Percentiles rank a stretch among this genome's conserved stretches.
Evolutionary conservation across 306 rosid species (phyloP).

Genomic region (Sicyos baderoa): DNA sequence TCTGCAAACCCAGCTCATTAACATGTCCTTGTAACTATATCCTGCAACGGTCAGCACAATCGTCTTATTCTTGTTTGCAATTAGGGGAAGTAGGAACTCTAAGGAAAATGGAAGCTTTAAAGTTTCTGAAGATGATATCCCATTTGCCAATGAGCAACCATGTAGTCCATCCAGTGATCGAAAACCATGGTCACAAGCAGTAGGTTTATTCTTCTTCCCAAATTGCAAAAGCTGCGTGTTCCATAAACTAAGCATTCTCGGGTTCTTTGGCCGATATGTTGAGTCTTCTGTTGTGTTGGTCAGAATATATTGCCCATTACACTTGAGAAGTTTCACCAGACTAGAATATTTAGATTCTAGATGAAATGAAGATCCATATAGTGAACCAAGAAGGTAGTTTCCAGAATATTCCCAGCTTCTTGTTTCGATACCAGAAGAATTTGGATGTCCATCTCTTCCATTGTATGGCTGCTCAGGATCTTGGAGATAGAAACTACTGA

Average conservation of each 20-base stretch:
- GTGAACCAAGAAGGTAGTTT: slow-evolving; percentile 46
- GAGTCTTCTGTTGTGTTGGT: slow-evolving; percentile 30
- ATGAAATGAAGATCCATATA: slow-evolving; percentile 61
- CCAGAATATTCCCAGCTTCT: slow-evolving; percentile 73
- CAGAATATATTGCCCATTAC: slow-evolving; percentile 40
- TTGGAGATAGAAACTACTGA: slow-evolving; percentile 52
- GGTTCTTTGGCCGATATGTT: slow-evolving; percentile 29
- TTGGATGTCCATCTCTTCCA: slow-evolving; percentile 25
- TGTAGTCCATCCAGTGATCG: slow-evolving; percentile 27
- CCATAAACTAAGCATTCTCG: slow-evolving; percentile 24
- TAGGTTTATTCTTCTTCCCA: slow-evolving; percentile 38
- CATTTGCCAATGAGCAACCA: slow-evolving; percentile 40
- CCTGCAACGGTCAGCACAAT: slow-evolving; percentile 70
- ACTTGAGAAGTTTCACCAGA: slow-evolving; percentile 46
- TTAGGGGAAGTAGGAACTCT: slow-evolving; percentile 53
- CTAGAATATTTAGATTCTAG: slow-evolving; percentile 40
- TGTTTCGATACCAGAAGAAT: slow-evolving; percentile 31
- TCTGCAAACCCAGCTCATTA: slow-evolving; percentile 96
- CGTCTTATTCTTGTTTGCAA: slow-evolving; percentile 62
- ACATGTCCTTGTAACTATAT: slow-evolving; percentile 88
- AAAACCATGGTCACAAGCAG: slow-evolving; percentile 33
- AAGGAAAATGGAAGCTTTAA: slow-evolving; percentile 64
- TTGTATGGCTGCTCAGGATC: slow-evolving; percentile 25
- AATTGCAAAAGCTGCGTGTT: slow-evolving; percentile 31
- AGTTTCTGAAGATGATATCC: slow-evolving; percentile 27